Conservation (phyloP, 371 early-diverging fungal species). For the Chytridium lagenaria region DNA sequence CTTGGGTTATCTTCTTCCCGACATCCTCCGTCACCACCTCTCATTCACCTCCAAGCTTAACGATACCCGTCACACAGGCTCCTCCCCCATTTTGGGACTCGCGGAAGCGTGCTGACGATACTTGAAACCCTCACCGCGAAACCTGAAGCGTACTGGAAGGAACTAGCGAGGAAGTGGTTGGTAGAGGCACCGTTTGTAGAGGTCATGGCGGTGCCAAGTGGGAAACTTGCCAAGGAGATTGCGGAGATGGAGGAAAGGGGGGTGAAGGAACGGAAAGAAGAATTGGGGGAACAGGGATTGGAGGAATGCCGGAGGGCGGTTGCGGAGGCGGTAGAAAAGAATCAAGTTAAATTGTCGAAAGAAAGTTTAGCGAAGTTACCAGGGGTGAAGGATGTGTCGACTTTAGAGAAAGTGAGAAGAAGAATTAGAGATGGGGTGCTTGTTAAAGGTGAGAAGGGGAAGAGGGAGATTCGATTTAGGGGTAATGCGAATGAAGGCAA, state of each 20-base stretch:
- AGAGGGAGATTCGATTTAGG: no score
- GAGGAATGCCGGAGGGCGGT: constrained; percentile 52
- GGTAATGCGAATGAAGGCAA: no score
- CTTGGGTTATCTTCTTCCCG: constrained; percentile 58
- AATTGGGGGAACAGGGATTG: constrained; percentile 59
- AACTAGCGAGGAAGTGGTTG: constrained; percentile 63
- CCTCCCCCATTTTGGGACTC: constrained; percentile 43
- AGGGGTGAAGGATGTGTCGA: constrained; percentile 57
- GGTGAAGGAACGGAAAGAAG: constrained; percentile 46
- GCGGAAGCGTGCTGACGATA: constrained; percentile 55
- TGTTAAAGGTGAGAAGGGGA: not conserved
- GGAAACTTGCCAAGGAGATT: constrained; percentile 53
- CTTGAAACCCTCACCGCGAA: constrained; percentile 57
- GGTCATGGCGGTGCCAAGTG: constrained; percentile 67
- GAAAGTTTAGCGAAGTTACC: constrained; percentile 62
- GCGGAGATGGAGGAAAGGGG: constrained; percentile 45
- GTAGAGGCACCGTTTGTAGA: constrained; percentile 62
- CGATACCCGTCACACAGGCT: constrained; percentile 27
- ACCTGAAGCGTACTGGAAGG: constrained; percentile 66
- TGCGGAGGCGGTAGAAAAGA: constrained; percentile 62
- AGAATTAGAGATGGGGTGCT: constrained; percentile 20
- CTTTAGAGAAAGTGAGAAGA: constrained; percentile 50
- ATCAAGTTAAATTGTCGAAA: constrained; percentile 61
- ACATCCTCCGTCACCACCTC: constrained; percentile 64
- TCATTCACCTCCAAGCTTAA: constrained; percentile 23